phyloP scores from a whole-genome alignment of 805 yeast species.

The Saturnispora serradocipensis region DNA sequence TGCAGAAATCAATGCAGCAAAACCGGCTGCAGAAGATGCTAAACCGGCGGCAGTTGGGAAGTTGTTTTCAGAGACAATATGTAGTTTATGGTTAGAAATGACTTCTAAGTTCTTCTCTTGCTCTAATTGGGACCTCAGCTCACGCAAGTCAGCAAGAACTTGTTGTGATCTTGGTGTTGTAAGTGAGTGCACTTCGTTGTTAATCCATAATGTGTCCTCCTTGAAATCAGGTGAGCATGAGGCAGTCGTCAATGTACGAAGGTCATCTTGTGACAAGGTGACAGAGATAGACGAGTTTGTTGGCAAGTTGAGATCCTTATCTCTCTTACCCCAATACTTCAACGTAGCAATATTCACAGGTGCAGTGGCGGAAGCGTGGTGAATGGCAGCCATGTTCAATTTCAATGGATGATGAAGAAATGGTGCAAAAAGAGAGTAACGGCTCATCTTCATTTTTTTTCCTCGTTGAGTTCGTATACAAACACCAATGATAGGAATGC shows the following conservation, averaged over 20 bases:
- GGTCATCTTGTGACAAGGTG: constrained; percentile 82
- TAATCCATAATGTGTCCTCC: constrained; percentile 71
- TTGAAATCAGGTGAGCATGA: constrained; percentile 49
- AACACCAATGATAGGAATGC: background rate
- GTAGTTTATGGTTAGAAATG: constrained; percentile 56
- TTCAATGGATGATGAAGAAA: background rate
- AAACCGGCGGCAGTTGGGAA: constrained; percentile 99
- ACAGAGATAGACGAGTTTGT: constrained; percentile 95
- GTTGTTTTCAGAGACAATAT: constrained; percentile 86
- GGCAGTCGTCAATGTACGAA: constrained; percentile 87
- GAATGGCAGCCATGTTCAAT: constrained; percentile 27
- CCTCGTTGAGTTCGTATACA: background rate
- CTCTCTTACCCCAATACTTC: constrained; percentile 99
- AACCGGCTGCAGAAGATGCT: constrained; percentile 97
- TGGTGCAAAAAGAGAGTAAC: background rate
- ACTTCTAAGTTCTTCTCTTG: constrained; percentile 45
- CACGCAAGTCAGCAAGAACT: constrained; percentile 68
- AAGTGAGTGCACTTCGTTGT: constrained; percentile 73
- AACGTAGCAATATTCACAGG: constrained; percentile 98
- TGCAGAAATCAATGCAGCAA: constrained; percentile 90
- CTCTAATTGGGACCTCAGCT: constrained; percentile 57
- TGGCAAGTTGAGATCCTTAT: constrained; percentile 78
- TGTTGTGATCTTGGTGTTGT: constrained; percentile 55
- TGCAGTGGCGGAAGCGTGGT: constrained; percentile 80
- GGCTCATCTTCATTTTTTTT: background rate